phyloP scores from a whole-genome alignment of 768 basidiomycete genomes.

The Boletus reticuloceps region DNA sequence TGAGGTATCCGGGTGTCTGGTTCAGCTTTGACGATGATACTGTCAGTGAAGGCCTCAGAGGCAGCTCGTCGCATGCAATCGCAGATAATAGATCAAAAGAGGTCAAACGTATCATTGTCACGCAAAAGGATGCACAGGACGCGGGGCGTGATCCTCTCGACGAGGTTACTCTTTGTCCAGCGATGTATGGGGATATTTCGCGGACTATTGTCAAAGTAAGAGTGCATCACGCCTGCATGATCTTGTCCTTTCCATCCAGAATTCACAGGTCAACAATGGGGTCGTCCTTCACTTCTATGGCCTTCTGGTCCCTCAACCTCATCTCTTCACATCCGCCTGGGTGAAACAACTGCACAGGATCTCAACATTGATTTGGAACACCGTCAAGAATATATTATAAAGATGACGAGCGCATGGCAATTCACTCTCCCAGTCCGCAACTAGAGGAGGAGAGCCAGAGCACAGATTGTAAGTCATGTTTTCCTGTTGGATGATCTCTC shows the following conservation, averaged over 20 bases:
- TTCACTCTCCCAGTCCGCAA: slow-evolving; percentile 55
- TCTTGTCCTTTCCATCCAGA: neutral
- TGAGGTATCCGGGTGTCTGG: slow-evolving; percentile 80
- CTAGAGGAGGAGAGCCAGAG: slow-evolving; percentile 47
- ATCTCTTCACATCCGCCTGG: slow-evolving; percentile 60
- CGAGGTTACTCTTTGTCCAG: slow-evolving; percentile 61
- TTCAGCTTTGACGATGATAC: slow-evolving; percentile 82
- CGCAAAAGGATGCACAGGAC: slow-evolving; percentile 60
- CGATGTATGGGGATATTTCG: slow-evolving; percentile 71
- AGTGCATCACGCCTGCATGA: neutral
- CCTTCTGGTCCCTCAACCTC: slow-evolving; percentile 33
- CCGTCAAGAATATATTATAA: slow-evolving; percentile 80
- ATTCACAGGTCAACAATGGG: slow-evolving; percentile 64
- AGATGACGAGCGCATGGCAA: slow-evolving; percentile 86
- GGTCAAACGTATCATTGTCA: slow-evolving; percentile 72
- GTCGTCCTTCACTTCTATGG: slow-evolving; percentile 69
- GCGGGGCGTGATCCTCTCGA: slow-evolving; percentile 66
- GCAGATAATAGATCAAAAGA: slow-evolving; percentile 66
- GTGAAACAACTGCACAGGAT: slow-evolving; percentile 81
- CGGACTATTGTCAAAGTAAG: slow-evolving; percentile 66
- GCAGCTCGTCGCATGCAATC: slow-evolving; percentile 32
- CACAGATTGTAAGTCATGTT: slow-evolving; percentile 44
- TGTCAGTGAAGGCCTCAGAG: slow-evolving; percentile 53
- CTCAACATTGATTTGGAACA: slow-evolving; percentile 70
- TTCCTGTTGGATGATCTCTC: neutral